Conservation (phyloP, 805 yeast genomes). For the Naumovozyma dairenensis region DNA sequence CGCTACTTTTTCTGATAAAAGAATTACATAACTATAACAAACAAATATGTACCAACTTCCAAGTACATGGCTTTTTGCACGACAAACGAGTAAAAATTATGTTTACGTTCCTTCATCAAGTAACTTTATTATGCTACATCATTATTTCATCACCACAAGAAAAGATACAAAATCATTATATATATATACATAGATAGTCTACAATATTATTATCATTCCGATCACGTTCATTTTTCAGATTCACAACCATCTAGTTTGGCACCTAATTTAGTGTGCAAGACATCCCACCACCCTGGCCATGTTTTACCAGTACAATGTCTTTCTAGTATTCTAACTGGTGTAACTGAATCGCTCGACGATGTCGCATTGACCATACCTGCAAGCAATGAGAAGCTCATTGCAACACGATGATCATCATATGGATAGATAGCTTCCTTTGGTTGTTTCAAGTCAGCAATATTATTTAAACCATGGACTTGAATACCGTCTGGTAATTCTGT, state of each 20-base stretch:
- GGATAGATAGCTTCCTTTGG: slow-evolving; percentile 54
- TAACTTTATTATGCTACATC: too few relatives aligned
- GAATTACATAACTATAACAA: too few relatives aligned
- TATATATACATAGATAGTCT: too few relatives aligned
- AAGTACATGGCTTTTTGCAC: too few relatives aligned
- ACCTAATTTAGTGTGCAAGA: slow-evolving; percentile 58
- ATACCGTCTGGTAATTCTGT: slow-evolving; percentile 89
- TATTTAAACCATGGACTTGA: slow-evolving; percentile 62
- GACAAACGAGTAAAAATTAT: too few relatives aligned
- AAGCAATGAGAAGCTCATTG: slow-evolving; percentile 88
- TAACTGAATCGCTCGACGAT: slow-evolving; percentile 17
- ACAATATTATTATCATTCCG: too few relatives aligned
- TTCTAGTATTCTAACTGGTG: slow-evolving; percentile 67
- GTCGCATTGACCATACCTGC: slow-evolving; percentile 56
- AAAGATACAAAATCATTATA: too few relatives aligned
- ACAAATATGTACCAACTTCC: too few relatives aligned
- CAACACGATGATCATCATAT: slow-evolving; percentile 95
- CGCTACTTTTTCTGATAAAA: too few relatives aligned
- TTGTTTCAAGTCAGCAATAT: slow-evolving; percentile 36
- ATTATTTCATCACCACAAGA: too few relatives aligned
- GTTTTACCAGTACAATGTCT: slow-evolving; percentile 93
- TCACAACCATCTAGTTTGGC: slow-evolving; percentile 64
- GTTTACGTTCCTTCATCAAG: too few relatives aligned
- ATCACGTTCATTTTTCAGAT: slow-evolving; percentile 38
- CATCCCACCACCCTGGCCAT: slow-evolving; percentile 99